Conservation (phyloP, 331 rosid species). For the Saraca asoca region DNA sequence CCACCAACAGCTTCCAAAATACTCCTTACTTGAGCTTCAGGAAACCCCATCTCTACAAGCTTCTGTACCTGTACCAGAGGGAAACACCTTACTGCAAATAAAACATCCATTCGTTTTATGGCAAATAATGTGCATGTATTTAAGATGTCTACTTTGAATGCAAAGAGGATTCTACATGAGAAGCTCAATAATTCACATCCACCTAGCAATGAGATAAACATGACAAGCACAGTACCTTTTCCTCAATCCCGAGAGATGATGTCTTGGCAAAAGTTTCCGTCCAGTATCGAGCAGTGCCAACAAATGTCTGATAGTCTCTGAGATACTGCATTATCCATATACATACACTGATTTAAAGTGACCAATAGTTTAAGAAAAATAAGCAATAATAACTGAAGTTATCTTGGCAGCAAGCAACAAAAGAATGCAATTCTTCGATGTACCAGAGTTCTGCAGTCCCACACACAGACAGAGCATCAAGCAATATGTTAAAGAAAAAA, state of each 20-base stretch:
- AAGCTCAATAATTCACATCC: slow-evolving; percentile 26
- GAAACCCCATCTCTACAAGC: slow-evolving; percentile 93
- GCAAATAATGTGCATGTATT: slow-evolving; percentile 10
- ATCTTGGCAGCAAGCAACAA: slow-evolving; percentile 10
- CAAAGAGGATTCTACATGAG: background rate
- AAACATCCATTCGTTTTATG: background rate
- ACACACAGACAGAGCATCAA: slow-evolving; percentile 15
- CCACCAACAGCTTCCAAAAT: slow-evolving; percentile 87
- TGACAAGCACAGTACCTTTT: slow-evolving; percentile 57
- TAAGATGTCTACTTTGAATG: background rate
- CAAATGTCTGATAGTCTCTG: slow-evolving; percentile 79
- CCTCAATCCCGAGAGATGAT: slow-evolving; percentile 78
- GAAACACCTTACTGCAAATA: background rate
- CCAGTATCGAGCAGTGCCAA: slow-evolving; percentile 92
- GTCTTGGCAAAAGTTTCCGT: slow-evolving; percentile 89
- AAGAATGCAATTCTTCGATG: slow-evolving; percentile 3
- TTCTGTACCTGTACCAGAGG: slow-evolving; percentile 69
- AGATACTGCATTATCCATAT: slow-evolving; percentile 64
- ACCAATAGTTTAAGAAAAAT: background rate
- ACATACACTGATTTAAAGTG: slow-evolving; percentile 29
- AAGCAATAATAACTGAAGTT: slow-evolving; percentile 18
- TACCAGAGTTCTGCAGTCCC: slow-evolving; percentile 6
- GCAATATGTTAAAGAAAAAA: slow-evolving; percentile 6
- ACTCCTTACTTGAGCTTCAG: slow-evolving; percentile 80
- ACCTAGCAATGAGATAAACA: slow-evolving; percentile 13